Percentiles rank a stretch among this genome's conserved stretches.
These are phyloP conservation scores for Hippophae tibetana DNA, from an alignment of 306 rosid genomes.

Conservation along the genomic window DNA sequence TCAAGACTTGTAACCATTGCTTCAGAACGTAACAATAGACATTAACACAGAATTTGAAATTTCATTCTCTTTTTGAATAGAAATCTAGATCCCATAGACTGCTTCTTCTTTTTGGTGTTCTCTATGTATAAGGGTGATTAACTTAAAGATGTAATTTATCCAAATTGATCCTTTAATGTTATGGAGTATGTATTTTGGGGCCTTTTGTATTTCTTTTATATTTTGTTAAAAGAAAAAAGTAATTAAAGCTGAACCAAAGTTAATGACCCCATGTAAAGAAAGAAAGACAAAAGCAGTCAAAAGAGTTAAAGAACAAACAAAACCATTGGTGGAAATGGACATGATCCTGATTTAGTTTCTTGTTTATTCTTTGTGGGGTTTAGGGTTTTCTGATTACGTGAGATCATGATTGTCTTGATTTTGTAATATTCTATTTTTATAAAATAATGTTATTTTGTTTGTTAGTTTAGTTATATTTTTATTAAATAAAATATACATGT, in stretches of 20 bases:
- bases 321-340: too few relatives aligned
- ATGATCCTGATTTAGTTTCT: too few relatives aligned
- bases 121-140: slow-evolving; percentile 37
- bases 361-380: too few relatives aligned
- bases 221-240: slow-evolving; percentile 31
- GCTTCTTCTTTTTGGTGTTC: slow-evolving; percentile 27
- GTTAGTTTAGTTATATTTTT: too few relatives aligned
- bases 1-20: slow-evolving; percentile 63
- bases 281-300: slow-evolving; percentile 49
- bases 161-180: background rate
- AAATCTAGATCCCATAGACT: slow-evolving; percentile 9
- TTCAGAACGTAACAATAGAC: slow-evolving; percentile 37
- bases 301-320: background rate
- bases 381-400: too few relatives aligned
- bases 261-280: slow-evolving; percentile 37
- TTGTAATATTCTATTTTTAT: too few relatives aligned
- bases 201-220: slow-evolving; percentile 20
- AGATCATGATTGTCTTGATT: too few relatives aligned
- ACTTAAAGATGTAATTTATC: slow-evolving; percentile 27
- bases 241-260: slow-evolving; percentile 19
- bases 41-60: slow-evolving; percentile 35
- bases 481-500: too few relatives aligned
- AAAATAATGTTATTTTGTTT: too few relatives aligned
- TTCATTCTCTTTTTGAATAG: background rate
- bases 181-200: background rate